A percentile compares a stretch with the other conserved stretches of the same genome.
Conservation (phyloP, 768 basidiomycete genomes). For the Phaffia tasmanica region DNA sequence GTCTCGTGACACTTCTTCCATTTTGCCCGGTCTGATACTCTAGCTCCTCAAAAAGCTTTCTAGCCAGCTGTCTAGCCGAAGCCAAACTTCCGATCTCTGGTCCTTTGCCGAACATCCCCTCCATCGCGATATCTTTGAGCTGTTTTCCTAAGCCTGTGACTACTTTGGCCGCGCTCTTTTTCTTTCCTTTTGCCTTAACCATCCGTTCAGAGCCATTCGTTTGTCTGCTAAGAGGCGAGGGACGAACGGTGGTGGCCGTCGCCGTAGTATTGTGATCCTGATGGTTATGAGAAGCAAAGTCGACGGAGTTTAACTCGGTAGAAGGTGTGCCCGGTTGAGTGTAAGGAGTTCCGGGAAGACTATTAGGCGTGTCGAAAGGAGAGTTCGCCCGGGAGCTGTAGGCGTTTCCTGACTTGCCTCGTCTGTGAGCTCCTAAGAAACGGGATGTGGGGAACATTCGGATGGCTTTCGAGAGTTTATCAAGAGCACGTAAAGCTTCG, state of each 20-base stretch:
- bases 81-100: constrained; percentile 25
- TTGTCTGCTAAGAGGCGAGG: not conserved
- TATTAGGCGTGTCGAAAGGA: too few species aligned
- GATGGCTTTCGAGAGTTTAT: constrained; percentile 54
- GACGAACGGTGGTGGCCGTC: too few species aligned
- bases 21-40: constrained; percentile 1
- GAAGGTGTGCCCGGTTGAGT: too few species aligned
- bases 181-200: constrained; percentile 20
- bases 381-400: too few species aligned
- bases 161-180: constrained; percentile 51
- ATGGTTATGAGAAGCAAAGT: too few species aligned
- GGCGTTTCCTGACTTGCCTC: too few species aligned
- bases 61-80: constrained; percentile 25
- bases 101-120: constrained; percentile 27
- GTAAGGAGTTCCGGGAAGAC: too few species aligned
- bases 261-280: too few species aligned
- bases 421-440: not conserved
- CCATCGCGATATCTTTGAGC: constrained; percentile 26
- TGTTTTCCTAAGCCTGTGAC: constrained; percentile 39
- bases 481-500: constrained; percentile 57
- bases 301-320: too few species aligned
- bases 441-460: constrained; percentile 33
- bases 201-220: constrained; percentile 9
- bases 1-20: not conserved
- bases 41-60: constrained; percentile 27